Evolutionary conservation across 345 rosid genomes (phyloP), one percentile per base, ranked within the genome.

Genomic region (Heritiera littoralis): DNA sequence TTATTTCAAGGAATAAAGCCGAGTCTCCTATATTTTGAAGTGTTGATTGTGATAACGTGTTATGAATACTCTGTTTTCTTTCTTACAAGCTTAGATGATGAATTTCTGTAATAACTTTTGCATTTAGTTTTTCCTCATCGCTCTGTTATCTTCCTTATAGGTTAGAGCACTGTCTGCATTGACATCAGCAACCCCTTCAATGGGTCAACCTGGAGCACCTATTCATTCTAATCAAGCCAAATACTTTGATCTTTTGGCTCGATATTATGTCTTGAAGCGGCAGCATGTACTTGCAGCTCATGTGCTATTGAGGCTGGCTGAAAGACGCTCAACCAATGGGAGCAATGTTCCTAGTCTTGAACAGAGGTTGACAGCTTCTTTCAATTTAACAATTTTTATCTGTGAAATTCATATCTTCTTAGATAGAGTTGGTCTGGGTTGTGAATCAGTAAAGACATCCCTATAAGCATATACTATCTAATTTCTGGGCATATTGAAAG

Each of bases 241-340:
- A 86, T 92, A 89, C 85, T 86, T 90, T 82, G 98, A 94, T 85
- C 94, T 96, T 67, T 89, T 94, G 85, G 98, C 95, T 32, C 90
- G 91, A 38, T 96, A 94, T 85, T 96, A 96, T 85, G 98, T 96
- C 83, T 86, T 86, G 63, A 94, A 92, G 90, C 86, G 98, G 70
- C 98, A 96, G 79, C 99, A 96, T 83, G 55, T 89, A 67, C 99
- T 96, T 86, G 99, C 99, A 55, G 98, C 99, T 78, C 98, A 92
- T 85, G 89, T 94, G 52, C 83, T 96, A 84, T 85, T 96, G 77
- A 88, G 97, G 88, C 92, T 96, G 80, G 98, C 98, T 77, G 99
- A 96, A 87, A 89, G 93, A 82, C 95, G 94, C 59, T 85, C 98
- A 56, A 79, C 82, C 74, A 90, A 86, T 78, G 83, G 82, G 63